Conservation (phyloP, 1,139 yeast species). For the Candida albicans region DNA sequence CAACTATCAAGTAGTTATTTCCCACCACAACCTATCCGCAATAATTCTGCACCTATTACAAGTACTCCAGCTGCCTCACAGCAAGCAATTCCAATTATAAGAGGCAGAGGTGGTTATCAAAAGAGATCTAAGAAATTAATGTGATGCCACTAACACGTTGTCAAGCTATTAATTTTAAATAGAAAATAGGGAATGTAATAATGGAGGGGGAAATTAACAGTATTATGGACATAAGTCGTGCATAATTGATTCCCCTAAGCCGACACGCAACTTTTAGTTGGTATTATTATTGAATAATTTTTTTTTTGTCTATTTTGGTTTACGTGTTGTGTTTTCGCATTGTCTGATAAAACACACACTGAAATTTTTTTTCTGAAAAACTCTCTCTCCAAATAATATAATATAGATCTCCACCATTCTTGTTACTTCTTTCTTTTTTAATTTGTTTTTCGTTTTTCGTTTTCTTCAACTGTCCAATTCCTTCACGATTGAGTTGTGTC, state of each 20-base stretch:
- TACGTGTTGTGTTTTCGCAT: conserved; percentile 4
- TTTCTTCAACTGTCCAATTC: too few relatives aligned
- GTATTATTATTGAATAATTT: background rate
- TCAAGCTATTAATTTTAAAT: too few relatives aligned
- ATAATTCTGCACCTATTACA: conserved; percentile 3
- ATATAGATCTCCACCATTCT: background rate
- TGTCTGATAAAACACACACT: conserved; percentile 2
- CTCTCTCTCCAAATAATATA: background rate
- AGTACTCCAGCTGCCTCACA: conserved; percentile 3
- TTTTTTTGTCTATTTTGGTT: conserved; percentile 1
- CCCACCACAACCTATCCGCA: conserved; percentile 11
- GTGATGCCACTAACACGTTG: conserved; percentile 11
- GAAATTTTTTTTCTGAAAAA: conserved; percentile 1
- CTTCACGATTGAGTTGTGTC: background rate
- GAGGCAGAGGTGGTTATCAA: conserved; percentile 54
- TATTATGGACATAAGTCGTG: too few relatives aligned
- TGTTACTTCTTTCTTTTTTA: background rate
- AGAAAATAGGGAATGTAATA: background rate
- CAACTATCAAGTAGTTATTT: conserved; percentile 3
- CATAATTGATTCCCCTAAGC: too few relatives aligned
- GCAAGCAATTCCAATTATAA: conserved; percentile 32
- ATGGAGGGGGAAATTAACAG: background rate
- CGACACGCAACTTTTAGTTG: too few relatives aligned
- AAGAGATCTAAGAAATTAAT: conserved; percentile 42
- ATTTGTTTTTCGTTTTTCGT: background rate